Evolutionary conservation across 2,329 filamentous ascomycete genomes (phyloP).

Genomic region (Clonostachys rhizophaga): DNA sequence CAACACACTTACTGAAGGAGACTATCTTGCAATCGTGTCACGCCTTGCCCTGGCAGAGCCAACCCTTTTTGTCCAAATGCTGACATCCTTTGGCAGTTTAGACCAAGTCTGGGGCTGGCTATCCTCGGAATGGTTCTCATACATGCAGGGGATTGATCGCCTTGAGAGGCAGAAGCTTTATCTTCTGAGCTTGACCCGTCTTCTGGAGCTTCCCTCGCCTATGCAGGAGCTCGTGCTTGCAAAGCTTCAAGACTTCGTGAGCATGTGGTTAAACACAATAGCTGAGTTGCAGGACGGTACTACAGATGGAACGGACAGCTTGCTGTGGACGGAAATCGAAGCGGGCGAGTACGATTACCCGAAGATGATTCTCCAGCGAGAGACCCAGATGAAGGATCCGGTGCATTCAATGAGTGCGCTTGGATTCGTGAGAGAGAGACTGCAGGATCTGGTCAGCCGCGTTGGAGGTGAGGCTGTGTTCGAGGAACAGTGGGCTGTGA

Average conservation of each 20-base stretch:
- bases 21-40: conserved; percentile 81
- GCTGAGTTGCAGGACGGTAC: conserved; percentile 59
- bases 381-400: conserved; percentile 55
- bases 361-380: conserved; percentile 46
- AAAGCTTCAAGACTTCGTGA: conserved; percentile 68
- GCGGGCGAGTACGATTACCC: conserved; percentile 50
- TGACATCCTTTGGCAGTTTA: conserved; percentile 39
- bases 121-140: conserved; percentile 60
- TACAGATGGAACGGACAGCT: conserved; percentile 42
- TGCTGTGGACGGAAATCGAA: conserved; percentile 40
- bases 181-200: conserved; percentile 65
- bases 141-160: conserved; percentile 64
- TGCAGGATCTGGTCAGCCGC: conserved; percentile 53
- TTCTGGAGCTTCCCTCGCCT: conserved; percentile 59
- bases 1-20: conserved; percentile 71
- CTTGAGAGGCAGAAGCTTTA: conserved; percentile 66
- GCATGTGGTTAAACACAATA: conserved; percentile 70
- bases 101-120: conserved; percentile 57
- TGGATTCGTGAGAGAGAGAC: conserved; percentile 56
- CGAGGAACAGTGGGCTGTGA: conserved; percentile 62
- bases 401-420: conserved; percentile 63
- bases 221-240: conserved; percentile 53
- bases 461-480: conserved; percentile 64
- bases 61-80: conserved; percentile 56
- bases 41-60: conserved; percentile 74